Conservation (phyloP, 2,329 filamentous ascomycete genomes). For the Colletotrichum higginsianum region DNA sequence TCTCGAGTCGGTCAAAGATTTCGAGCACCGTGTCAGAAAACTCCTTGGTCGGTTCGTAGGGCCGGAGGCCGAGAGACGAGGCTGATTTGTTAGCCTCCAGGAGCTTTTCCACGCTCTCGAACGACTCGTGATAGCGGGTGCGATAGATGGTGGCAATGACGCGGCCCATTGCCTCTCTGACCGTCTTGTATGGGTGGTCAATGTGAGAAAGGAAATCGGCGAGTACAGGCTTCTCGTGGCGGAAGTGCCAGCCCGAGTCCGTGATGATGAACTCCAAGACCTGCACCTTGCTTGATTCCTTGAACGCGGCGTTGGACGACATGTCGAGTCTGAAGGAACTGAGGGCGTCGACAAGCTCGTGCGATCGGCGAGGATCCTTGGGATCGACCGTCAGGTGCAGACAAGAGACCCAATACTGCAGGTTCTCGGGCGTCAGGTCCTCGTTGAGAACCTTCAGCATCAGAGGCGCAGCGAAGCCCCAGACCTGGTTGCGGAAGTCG, state of each 20-base stretch:
- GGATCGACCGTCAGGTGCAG: conserved; percentile 90
- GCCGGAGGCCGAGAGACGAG: conserved; percentile 87
- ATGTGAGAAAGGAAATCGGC: conserved; percentile 92
- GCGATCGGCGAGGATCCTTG: conserved; percentile 89
- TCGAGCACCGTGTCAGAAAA: conserved; percentile 80
- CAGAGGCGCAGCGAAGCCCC: conserved; percentile 92
- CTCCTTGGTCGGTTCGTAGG: conserved; percentile 84
- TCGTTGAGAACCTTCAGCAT: conserved; percentile 90
- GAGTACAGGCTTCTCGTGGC: conserved; percentile 87
- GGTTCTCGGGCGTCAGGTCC: conserved; percentile 93
- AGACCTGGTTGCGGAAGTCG: conserved; percentile 81
- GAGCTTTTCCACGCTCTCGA: conserved; percentile 82
- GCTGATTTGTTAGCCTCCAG: conserved; percentile 83
- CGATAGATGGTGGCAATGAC: conserved; percentile 91
- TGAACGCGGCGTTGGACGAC: conserved; percentile 96
- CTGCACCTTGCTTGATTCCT: conserved; percentile 96
- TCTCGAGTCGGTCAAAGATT: conserved; percentile 85
- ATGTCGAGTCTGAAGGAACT: conserved; percentile 92
- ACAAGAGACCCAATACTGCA: conserved; percentile 95
- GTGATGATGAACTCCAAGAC: conserved; percentile 89
- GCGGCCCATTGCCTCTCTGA: conserved; percentile 93
- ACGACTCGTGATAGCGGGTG: conserved; percentile 94
- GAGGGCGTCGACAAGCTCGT: conserved; percentile 87
- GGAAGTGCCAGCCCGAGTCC: conserved; percentile 97
- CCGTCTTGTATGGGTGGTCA: conserved; percentile 97